Conservation (phyloP, 1,139 yeast genomes). For the Spathaspora sp. region DNA sequence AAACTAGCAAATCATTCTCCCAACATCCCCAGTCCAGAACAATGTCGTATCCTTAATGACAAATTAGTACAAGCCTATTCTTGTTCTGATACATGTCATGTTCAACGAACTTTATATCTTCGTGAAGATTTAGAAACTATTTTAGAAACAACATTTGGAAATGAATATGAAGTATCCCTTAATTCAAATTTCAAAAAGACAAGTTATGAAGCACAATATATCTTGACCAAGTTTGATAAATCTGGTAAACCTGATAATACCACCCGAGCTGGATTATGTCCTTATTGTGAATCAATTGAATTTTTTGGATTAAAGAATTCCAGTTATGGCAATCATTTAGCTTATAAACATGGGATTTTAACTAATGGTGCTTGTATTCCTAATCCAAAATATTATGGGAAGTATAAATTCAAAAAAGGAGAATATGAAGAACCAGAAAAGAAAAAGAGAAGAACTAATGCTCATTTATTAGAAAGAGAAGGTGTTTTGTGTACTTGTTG, state of each 20-base stretch:
- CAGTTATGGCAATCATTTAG: conserved; percentile 33
- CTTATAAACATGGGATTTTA: conserved; percentile 35
- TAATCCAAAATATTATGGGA: conserved; percentile 16
- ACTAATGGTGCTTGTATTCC: conserved; percentile 29
- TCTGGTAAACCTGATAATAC: conserved; percentile 15
- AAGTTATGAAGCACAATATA: conserved; percentile 15
- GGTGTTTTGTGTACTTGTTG: conserved; percentile 19
- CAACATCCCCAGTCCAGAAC: conserved; percentile 9
- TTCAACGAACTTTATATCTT: conserved; percentile 12
- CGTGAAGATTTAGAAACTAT: conserved; percentile 9
- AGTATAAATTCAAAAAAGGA: conserved; percentile 14
- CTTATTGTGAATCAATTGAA: conserved; percentile 29
- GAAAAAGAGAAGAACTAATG: conserved; percentile 18
- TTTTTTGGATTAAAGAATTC: conserved; percentile 35
- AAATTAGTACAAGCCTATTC: conserved; percentile 13
- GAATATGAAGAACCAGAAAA: conserved; percentile 17
- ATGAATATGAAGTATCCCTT: conserved; percentile 9
- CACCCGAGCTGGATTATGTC: conserved; percentile 29
- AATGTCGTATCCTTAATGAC: conserved; percentile 10
- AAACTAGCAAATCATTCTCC: conserved; percentile 7
- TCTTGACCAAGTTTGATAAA: conserved; percentile 13
- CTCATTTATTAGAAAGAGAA: conserved; percentile 18
- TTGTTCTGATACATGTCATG: conserved; percentile 9
- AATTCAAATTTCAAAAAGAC: conserved; percentile 15
- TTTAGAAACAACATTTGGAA: conserved; percentile 1